These are phyloP conservation scores for Dianthus caryophyllus DNA, from an alignment of 148 eudicot genomes.

Conservation along the genomic window DNA sequence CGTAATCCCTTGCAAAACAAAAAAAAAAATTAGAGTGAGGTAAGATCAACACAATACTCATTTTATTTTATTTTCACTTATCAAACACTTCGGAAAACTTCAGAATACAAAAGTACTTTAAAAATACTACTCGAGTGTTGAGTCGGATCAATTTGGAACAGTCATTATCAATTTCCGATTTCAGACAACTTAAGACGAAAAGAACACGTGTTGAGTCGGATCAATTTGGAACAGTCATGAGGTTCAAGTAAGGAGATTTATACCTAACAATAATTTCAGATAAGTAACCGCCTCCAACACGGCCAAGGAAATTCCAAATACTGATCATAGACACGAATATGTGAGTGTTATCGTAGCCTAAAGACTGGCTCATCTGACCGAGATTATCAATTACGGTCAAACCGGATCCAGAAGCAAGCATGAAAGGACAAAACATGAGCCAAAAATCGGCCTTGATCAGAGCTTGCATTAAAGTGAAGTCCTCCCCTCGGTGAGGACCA, in stretches of 20 bases:
- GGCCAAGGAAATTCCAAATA: conserved; percentile 97
- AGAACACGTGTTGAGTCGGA: too few relatives aligned
- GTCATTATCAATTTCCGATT: too few relatives aligned
- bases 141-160: too few relatives aligned
- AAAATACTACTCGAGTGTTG: too few relatives aligned
- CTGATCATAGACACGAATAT: conserved; percentile 96
- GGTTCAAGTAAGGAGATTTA: neutral
- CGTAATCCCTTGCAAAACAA: conserved; percentile 53
- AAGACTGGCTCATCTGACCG: conserved; percentile 94
- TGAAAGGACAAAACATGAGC: conserved; percentile 79
- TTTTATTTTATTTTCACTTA: too few relatives aligned
- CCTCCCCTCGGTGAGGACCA: conserved; percentile 90
- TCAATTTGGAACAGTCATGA: neutral
- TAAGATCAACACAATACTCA: neutral
- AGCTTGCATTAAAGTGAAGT: conserved; percentile 77
- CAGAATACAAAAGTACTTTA: too few relatives aligned
- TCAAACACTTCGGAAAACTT: too few relatives aligned
- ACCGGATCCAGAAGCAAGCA: conserved; percentile 91
- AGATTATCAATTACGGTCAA: conserved; percentile 93
- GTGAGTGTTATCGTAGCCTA: conserved; percentile 71
- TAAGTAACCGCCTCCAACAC: conserved; percentile 92
- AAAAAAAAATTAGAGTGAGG: conserved; percentile 13
- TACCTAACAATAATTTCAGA: conserved; percentile 89
- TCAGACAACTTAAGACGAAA: too few relatives aligned
- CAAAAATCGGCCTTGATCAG: conserved; percentile 92